These are phyloP conservation scores for Catenaria anguillulae DNA, from an alignment of 371 early-diverging fungal species.

Conservation along the genomic window DNA sequence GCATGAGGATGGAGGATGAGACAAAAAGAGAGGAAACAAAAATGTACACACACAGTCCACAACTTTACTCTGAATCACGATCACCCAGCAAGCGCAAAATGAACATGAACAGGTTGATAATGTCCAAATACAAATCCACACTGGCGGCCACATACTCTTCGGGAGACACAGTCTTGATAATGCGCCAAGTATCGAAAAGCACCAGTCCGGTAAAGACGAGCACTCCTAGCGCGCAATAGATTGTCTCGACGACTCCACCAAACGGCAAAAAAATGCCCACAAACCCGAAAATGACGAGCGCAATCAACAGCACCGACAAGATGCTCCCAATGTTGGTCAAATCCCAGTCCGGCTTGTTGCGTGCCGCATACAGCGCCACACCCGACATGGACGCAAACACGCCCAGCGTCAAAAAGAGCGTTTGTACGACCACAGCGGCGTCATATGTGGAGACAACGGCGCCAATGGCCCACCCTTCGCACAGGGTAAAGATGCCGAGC, in stretches of 20 bases:
- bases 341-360: constrained; percentile 46
- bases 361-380: constrained; percentile 58
- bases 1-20: too few relatives aligned
- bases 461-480: constrained; percentile 50
- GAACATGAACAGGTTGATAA: constrained; percentile 62
- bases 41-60: too few relatives aligned
- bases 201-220: constrained; percentile 58
- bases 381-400: constrained; percentile 55
- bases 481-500: constrained; percentile 46
- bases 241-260: constrained; percentile 35
- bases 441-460: constrained; percentile 43
- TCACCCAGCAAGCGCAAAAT: constrained; percentile 42
- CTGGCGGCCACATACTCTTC: constrained; percentile 67
- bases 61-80: too few relatives aligned
- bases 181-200: constrained; percentile 50
- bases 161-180: constrained; percentile 48
- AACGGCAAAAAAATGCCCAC: constrained; percentile 63
- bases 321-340: constrained; percentile 34
- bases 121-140: constrained; percentile 58
- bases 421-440: constrained; percentile 45
- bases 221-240: constrained; percentile 43
- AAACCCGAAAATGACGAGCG: constrained; percentile 40
- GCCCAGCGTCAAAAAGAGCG: constrained; percentile 52
- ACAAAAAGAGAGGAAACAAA: too few relatives aligned
- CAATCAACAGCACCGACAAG: constrained; percentile 30